These are phyloP conservation scores for Tephrocybe sp. DNA, from an alignment of 768 basidiomycete species.

Conservation along the genomic window DNA sequence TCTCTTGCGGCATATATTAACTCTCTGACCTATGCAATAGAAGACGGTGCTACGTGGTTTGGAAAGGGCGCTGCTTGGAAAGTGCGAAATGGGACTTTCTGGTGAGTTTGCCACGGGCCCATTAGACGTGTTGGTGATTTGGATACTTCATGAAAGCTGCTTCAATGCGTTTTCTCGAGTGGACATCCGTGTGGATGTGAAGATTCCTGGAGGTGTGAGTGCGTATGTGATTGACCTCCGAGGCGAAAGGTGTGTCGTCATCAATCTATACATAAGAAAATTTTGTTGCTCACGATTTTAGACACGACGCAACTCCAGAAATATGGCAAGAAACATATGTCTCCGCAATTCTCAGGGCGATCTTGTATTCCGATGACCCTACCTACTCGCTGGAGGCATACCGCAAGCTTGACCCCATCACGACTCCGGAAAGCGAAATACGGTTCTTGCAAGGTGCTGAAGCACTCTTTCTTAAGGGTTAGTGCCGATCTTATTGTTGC, in stretches of 20 bases:
- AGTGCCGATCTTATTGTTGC: not conserved
- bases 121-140: not conserved
- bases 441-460: slow-evolving; percentile 92
- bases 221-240: slow-evolving; percentile 93
- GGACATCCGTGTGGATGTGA: slow-evolving; percentile 96
- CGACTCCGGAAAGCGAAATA: slow-evolving; percentile 83
- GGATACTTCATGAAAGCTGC: slow-evolving; percentile 50
- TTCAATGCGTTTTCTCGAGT: slow-evolving; percentile 98
- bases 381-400: slow-evolving; percentile 91
- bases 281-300: slow-evolving; percentile 24
- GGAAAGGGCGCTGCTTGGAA: slow-evolving; percentile 84
- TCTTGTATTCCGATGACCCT: slow-evolving; percentile 95
- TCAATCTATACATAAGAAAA: not conserved
- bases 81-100: slow-evolving; percentile 91
- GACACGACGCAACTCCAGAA: slow-evolving; percentile 87
- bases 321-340: slow-evolving; percentile 99
- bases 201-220: slow-evolving; percentile 95
- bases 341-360: slow-evolving; percentile 86
- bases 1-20: slow-evolving; percentile 98
- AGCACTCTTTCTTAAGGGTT: slow-evolving; percentile 81
- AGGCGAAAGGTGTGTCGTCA: slow-evolving; percentile 77
- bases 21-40: slow-evolving; percentile 94
- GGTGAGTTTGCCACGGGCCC: slow-evolving; percentile 51
- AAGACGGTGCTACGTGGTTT: slow-evolving; percentile 92
- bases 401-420: slow-evolving; percentile 94